Conservation (phyloP, 768 basidiomycete species). For the Leccinum obscurum region DNA sequence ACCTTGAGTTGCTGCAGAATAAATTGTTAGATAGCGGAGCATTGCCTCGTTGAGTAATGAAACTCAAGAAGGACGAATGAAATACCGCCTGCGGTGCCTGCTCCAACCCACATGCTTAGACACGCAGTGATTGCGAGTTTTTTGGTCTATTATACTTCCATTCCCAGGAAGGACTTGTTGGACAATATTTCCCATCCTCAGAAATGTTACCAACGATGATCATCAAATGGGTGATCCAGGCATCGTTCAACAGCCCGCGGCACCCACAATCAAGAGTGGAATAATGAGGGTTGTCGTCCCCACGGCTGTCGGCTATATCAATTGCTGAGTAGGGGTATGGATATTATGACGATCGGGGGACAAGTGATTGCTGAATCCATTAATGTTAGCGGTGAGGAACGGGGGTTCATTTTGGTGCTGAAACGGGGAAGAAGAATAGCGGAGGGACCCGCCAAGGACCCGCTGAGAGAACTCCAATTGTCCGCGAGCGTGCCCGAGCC, state of each 20-base stretch:
- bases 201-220: too few species aligned
- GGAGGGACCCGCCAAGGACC: not conserved
- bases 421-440: not conserved
- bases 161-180: not conserved
- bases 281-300: not conserved
- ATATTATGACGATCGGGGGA: not conserved
- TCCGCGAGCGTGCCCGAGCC: not conserved
- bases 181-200: too few species aligned
- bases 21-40: too few species aligned
- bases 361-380: not conserved
- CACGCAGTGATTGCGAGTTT: not conserved
- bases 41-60: too few species aligned
- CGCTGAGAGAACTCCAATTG: not conserved
- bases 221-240: too few species aligned
- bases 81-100: not conserved
- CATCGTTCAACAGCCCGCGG: not conserved
- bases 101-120: not conserved
- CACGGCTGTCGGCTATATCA: not conserved
- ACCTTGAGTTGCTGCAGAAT: too few species aligned
- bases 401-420: too few species aligned
- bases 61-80: too few species aligned
- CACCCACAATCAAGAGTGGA: not conserved
- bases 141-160: not conserved
- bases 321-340: not conserved
- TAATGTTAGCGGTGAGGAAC: not conserved